Conservation (phyloP, 306 rosid genomes). For the Lagenaria siceraria region DNA sequence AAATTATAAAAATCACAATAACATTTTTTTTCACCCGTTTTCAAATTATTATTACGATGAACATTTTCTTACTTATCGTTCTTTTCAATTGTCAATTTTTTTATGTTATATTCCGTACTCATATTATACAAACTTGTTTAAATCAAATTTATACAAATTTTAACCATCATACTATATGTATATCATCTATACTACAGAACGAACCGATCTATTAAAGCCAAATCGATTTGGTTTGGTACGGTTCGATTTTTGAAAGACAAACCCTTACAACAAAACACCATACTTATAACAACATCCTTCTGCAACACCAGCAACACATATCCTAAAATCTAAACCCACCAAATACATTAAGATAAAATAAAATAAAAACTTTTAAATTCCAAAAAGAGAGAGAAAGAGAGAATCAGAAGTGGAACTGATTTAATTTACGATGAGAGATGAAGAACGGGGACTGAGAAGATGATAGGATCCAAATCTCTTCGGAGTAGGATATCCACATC, state of each 20-base stretch:
- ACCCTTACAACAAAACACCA: background rate
- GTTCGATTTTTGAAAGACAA: background rate
- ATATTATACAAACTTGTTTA: too few species aligned
- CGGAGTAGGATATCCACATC: slow-evolving; percentile 24
- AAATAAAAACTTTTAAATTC: background rate
- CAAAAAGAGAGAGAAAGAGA: background rate
- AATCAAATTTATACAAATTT: background rate
- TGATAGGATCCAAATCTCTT: slow-evolving; percentile 36
- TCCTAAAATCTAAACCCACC: background rate
- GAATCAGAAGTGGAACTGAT: slow-evolving; percentile 20
- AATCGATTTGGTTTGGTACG: background rate
- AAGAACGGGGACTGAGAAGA: slow-evolving; percentile 36
- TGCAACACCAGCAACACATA: background rate
- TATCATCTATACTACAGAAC: background rate
- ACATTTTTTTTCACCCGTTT: too few species aligned
- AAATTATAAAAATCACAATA: too few species aligned
- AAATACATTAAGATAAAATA: too few species aligned
- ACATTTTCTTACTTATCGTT: too few species aligned
- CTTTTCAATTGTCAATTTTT: too few species aligned
- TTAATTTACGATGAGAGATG: slow-evolving; percentile 27
- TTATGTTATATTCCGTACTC: too few species aligned
- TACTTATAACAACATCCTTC: background rate
- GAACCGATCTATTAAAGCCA: background rate
- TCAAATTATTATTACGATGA: too few species aligned
- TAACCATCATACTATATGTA: background rate